Conservation (phyloP, 768 basidiomycete genomes). For the Phylloporus arenicola region DNA sequence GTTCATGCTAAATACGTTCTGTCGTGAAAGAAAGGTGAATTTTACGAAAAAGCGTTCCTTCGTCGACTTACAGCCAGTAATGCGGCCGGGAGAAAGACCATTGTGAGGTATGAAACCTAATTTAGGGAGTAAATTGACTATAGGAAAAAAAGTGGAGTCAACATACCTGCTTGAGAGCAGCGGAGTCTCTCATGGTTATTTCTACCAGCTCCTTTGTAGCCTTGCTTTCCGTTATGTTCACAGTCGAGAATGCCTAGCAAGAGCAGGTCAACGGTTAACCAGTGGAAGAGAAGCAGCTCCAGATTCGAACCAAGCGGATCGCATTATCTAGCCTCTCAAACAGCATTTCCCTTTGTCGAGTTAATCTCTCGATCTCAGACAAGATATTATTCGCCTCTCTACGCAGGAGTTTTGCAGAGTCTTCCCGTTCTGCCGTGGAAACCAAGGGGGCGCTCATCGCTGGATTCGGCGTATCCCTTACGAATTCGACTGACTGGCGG, state of each 20-base stretch:
- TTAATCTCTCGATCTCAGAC: slow-evolving; percentile 45
- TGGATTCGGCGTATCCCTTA: slow-evolving; percentile 47
- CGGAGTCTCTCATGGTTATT: slow-evolving; percentile 3
- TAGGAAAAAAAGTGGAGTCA: neutral
- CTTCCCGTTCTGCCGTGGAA: slow-evolving; percentile 16
- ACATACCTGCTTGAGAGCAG: slow-evolving; percentile 19
- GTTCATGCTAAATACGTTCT: slow-evolving; percentile 30
- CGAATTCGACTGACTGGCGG: slow-evolving; percentile 45
- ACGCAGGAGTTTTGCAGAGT: slow-evolving; percentile 23
- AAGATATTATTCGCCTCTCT: slow-evolving; percentile 45
- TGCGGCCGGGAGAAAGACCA: slow-evolving; percentile 52
- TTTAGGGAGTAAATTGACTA: slow-evolving; percentile 1
- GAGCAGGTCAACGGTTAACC: neutral
- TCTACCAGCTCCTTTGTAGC: slow-evolving; percentile 2
- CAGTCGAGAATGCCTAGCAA: slow-evolving; percentile 48
- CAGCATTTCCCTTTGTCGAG: slow-evolving; percentile 24
- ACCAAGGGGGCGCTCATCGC: slow-evolving; percentile 31
- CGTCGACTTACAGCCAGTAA: slow-evolving; percentile 30
- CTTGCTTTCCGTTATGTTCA: slow-evolving; percentile 46
- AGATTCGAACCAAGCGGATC: slow-evolving; percentile 20
- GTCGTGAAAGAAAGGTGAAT: slow-evolving; percentile 13
- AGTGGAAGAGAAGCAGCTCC: neutral
- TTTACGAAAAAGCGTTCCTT: neutral
- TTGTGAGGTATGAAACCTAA: slow-evolving; percentile 50
- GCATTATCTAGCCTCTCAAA: slow-evolving; percentile 21